Base-by-base conservation (phyloP, 768 basidiomycete genomes). In the Boletus sensibilis region DNA sequence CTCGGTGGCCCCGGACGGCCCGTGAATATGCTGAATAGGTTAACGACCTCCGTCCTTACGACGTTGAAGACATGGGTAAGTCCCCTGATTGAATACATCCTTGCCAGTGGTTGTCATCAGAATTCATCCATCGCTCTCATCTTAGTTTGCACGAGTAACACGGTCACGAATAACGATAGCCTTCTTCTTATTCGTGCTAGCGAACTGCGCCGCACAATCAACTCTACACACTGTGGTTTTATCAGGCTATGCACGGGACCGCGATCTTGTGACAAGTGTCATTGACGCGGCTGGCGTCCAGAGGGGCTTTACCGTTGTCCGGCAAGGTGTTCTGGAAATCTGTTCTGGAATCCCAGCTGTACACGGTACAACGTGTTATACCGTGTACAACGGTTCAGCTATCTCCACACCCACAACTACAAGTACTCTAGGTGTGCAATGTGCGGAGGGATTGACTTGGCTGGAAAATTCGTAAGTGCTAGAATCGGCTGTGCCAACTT, bases 181-280 rank as follows among this genome's bases (percentile, higher is more conserved):
- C 35, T 85, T 81, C 65, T 79, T 82, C 62, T 66, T 77, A 39
- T 68, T 82, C 54, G 75, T 79, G 29, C 59, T 84, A 43, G 43
- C 74, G 27, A 74, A 73, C 52, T 79, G 75, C 55, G 50, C 77
- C 40, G 64, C 73, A 25, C 76, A 82, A 49, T 73, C 70, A 53
- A 61, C 70, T 13, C 61, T 82, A 11, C 81, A 82, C 58, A 68
- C 67, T 14, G 46, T 75, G 25, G 66, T 76, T 4, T 75, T 77
- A 42, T 56, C 58, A 4, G 73, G 74, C 51, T 81, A 79, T 55
- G 47, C 68, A 2, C 56, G 67, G 11, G 77, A 75, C 7, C 69
- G 73, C 20, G 23, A 58, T 13, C 64, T 72, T 0, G 70, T 82
- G 21, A 56, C 68, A 7, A 55, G 56, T 20, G 61, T 77, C n/a